Base-by-base conservation (phyloP, 2,329 filamentous ascomycete genomes). In the Nannizziopsis barbatae region DNA sequence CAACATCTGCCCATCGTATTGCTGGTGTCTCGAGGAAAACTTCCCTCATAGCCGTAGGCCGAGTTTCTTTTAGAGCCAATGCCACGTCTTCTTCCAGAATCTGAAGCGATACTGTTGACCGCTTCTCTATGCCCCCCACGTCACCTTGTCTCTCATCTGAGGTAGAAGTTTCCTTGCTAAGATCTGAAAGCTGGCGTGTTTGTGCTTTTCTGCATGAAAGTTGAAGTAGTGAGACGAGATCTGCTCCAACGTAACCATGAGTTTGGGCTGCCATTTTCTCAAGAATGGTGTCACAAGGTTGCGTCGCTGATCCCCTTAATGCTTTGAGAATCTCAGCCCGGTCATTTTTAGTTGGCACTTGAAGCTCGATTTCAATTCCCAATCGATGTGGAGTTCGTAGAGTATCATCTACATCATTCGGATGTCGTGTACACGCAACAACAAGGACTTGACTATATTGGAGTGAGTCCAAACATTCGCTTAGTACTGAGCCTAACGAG, bases 1-100 rank as follows among this genome's bases (percentile, higher is more conserved):
- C 89, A 45, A 96, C 90, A 59, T 95, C 86, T 42, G 76, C 73
- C 88, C 88, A 96, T 63, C 76, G 77, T 22, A 94, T 81, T 11
- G 84, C 88, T 0, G 88, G 89, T 7, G 86, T 89, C 60, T 93
- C 86, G 41, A 95, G 74, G 61, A 92, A 86, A 48, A 95, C 81
- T 60, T 93, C 88, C 55, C 86, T 81, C 78, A 96, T 90, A 2
- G 87, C 86, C 1, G 84, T 88, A 1, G 90, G 87, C 9, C 79
- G 76, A n/a, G 88, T 80, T 48, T 77, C 69, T 33, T 76, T 73
- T 32, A 90, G 72, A 1, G 87, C 86, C 35, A 59, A 56, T 31
- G 62, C 30, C 41, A 69, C 56, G 49, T 69, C 67, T 5, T 51
- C 40, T 42, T 67, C 65, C 20, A 54, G 53, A 33, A 69, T 66